Percentiles rank a stretch among this genome's conserved stretches.
Conservation (phyloP, 306 rosid species). For the Inga laurina region DNA sequence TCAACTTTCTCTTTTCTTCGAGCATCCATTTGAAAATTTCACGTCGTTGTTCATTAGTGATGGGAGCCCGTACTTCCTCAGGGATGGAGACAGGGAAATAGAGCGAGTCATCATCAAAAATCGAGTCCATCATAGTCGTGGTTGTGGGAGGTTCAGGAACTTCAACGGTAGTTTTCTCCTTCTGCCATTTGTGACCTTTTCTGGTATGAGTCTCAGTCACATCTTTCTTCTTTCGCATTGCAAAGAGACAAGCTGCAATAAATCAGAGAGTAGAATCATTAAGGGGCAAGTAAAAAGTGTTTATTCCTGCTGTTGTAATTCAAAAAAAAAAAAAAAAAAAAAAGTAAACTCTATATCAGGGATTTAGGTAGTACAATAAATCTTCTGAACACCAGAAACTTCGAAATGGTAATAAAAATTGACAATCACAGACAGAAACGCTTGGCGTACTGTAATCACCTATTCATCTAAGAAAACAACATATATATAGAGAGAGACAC, state of each 20-base stretch:
- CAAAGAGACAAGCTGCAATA: conserved; percentile 72
- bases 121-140: conserved; percentile 31
- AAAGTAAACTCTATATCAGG: conserved; percentile 13
- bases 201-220: conserved; percentile 29
- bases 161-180: conserved; percentile 44
- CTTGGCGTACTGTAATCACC: background rate
- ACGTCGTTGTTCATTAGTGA: conserved; percentile 58
- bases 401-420: background rate
- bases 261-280: conserved; percentile 21
- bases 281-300: background rate
- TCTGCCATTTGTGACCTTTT: conserved; percentile 38
- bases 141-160: conserved; percentile 26
- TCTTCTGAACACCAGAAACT: background rate
- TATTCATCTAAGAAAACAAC: background rate
- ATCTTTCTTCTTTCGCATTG: conserved; percentile 55
- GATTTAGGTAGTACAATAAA: background rate
- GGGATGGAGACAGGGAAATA: conserved; percentile 39
- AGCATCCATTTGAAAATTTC: conserved; percentile 59
- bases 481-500: too few species aligned
- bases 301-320: background rate
- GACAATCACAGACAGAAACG: background rate
- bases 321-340: background rate
- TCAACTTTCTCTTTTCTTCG: conserved; percentile 62
- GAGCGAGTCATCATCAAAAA: conserved; percentile 38
- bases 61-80: conserved; percentile 32